phyloP scores from a whole-genome alignment of 805 yeast species.

The Blastobotrys robertii region DNA sequence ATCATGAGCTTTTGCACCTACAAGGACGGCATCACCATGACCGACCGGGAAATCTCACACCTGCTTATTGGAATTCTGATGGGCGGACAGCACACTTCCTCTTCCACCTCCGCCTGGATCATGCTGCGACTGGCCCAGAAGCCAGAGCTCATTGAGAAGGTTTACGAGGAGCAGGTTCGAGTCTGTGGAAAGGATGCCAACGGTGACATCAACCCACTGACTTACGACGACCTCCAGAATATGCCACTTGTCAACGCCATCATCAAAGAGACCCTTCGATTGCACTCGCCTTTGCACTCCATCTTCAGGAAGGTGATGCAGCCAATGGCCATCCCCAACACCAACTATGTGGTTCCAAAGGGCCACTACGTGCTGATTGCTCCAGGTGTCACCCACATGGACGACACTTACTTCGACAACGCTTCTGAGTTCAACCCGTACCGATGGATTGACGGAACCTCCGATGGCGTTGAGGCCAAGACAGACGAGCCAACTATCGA shows the following conservation, averaged over 20 bases:
- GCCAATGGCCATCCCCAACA: constrained; percentile 69
- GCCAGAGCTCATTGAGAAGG: constrained; percentile 75
- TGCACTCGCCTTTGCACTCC: constrained; percentile 96
- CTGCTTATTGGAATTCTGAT: constrained; percentile 88
- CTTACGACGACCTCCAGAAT: constrained; percentile 74
- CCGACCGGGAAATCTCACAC: constrained; percentile 91
- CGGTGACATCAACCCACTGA: constrained; percentile 42
- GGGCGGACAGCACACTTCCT: constrained; percentile 99
- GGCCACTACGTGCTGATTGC: constrained; percentile 87
- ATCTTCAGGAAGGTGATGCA: constrained; percentile 83
- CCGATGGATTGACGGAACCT: constrained; percentile 51
- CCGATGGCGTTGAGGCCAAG: constrained; percentile 22
- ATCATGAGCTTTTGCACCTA: constrained; percentile 74
- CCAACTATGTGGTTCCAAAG: constrained; percentile 71
- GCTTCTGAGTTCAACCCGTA: constrained; percentile 68
- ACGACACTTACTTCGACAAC: constrained; percentile 69
- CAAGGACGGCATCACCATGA: constrained; percentile 90
- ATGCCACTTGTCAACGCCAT: constrained; percentile 75
- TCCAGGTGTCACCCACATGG: constrained; percentile 84
- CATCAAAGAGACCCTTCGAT: constrained; percentile 86
- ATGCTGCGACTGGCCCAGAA: constrained; percentile 81
- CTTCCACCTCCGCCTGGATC: constrained; percentile 93
- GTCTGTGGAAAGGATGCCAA: constrained; percentile 36
- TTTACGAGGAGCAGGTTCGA: constrained; percentile 61
- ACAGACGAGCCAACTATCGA: constrained; percentile 44